Percentiles rank a stretch among this genome's conserved stretches.
Conservation (phyloP, 1,284 basidiomycete species). For the Cutaneotrichosporon cutaneum region DNA sequence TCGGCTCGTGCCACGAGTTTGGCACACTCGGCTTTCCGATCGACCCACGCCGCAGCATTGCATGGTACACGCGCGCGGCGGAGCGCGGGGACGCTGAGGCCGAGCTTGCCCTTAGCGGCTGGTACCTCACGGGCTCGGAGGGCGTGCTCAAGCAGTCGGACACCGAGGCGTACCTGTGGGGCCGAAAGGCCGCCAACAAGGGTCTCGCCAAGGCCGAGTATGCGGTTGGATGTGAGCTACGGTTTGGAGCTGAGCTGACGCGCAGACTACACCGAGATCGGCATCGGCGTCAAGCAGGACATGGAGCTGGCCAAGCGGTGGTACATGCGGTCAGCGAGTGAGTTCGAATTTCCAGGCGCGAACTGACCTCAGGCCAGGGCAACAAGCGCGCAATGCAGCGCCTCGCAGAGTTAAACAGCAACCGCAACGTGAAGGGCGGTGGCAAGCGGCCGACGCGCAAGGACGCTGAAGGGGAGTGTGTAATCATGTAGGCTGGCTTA, state of each 20-base stretch:
- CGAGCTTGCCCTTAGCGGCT: conserved; percentile 92
- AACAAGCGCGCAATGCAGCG: conserved; percentile 69
- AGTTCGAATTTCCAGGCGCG: conserved; percentile 42
- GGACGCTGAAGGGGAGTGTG: conserved; percentile 87
- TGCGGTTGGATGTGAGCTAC: conserved; percentile 72
- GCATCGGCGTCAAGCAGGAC: conserved; percentile 95
- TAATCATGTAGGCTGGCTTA: conserved; percentile 61
- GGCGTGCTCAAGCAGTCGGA: conserved; percentile 96
- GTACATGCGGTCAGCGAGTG: conserved; percentile 97
- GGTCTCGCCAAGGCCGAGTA: conserved; percentile 92
- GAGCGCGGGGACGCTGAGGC: conserved; percentile 93
- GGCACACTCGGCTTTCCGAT: conserved; percentile 84
- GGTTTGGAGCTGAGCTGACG: conserved; percentile 14
- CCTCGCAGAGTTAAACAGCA: conserved; percentile 67
- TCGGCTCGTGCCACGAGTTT: conserved; percentile 94
- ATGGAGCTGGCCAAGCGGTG: conserved; percentile 94
- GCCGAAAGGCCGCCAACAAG: conserved; percentile 87
- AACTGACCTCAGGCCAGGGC: conserved; percentile 38
- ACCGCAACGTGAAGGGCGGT: conserved; percentile 49
- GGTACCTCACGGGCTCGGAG: conserved; percentile 95
- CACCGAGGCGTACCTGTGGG: conserved; percentile 96
- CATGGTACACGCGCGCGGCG: conserved; percentile 98
- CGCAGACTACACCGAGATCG: conserved; percentile 86
- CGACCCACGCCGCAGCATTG: conserved; percentile 88
- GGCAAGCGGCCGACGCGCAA: conserved; percentile 82